phyloP scores from a whole-genome alignment of 176 grass and related monocot genomes.

The Oryza coarctata region DNA sequence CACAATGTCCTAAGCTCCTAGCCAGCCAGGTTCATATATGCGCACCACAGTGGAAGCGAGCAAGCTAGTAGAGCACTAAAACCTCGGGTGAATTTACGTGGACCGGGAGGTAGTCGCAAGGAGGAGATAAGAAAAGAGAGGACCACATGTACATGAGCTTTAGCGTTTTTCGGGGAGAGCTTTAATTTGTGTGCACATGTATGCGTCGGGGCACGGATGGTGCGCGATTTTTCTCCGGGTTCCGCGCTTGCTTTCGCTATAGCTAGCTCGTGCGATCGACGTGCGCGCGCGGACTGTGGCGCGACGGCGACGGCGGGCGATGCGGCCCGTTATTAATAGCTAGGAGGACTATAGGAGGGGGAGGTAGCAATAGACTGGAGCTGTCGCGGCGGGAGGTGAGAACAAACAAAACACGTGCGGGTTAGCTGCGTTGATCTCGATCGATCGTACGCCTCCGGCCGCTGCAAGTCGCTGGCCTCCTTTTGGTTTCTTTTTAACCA shows the following conservation, averaged over 20 bases:
- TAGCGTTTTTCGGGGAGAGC: neutral
- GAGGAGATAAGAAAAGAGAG: slow-evolving; percentile 89
- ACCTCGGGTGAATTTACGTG: slow-evolving; percentile 15
- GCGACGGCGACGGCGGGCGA: slow-evolving; percentile 26
- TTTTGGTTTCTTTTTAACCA: too few species aligned
- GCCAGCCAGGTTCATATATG: neutral
- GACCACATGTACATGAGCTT: slow-evolving; percentile 69
- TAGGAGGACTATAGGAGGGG: neutral
- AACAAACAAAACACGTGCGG: slow-evolving; percentile 29
- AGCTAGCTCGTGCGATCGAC: neutral
- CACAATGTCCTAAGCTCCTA: slow-evolving; percentile 14
- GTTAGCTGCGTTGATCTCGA: neutral
- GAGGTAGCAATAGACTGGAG: too few species aligned
- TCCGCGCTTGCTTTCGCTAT: neutral
- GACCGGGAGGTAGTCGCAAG: slow-evolving; percentile 7
- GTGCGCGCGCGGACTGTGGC: slow-evolving; percentile 6
- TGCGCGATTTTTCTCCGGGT: slow-evolving; percentile 8
- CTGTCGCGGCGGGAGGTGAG: neutral
- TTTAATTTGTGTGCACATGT: neutral
- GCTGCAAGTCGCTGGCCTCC: too few species aligned
- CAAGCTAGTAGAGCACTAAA: neutral
- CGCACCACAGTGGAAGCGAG: neutral
- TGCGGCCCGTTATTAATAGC: slow-evolving; percentile 14
- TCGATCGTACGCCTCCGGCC: too few species aligned
- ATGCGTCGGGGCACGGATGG: slow-evolving; percentile 12